Evolutionary conservation across 179 eudicot genomes (phyloP), one percentile per base, ranked within the genome.

Genomic region (Beta corolliflora): DNA sequence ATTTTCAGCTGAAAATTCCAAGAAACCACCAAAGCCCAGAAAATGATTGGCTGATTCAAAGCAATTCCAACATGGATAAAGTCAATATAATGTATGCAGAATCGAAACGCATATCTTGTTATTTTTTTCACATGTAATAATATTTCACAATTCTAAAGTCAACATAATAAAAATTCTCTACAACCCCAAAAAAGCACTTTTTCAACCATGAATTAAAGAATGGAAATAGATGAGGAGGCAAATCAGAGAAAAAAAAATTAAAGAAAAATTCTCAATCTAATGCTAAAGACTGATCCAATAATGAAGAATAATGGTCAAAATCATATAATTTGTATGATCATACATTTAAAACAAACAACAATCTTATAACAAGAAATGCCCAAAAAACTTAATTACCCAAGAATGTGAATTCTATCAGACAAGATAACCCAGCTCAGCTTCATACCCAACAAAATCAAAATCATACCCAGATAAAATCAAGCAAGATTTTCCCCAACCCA

Each of bases 71-170:
- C 80, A 77, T 82, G 52, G 15, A 60, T 52, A 19, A n/a, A 13
- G 54, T 65, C 75, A 72, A 44, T 72, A 46, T 46, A 76, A 61
- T n/a, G 41, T 55, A 73, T 21, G 45, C 45, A 79, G 58, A 67
- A 56, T 72, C 81, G 77, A 31, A 85, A 45, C 21, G 29, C 21
- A 4, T 52, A 60, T 60, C 53, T 59, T 59, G 55, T 59, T 48
- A 7, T 61, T 31, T 61, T 18, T 44, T 52, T 60, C 46, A 74
- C 36, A 79, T 14, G 13, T 71, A 13, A 59, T 16, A 75, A 36
- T 13, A 44, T 64, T 77, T 63, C 84, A 60, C 8, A 63, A 63
- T 68, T 81, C 61, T 36, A 76, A 85, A 77, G 83, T 82, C 82
- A 77, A 82, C 82, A 18, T 52, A 71, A 41, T 25, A 82, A 52